Evolutionary conservation across 108 stramenopile genomes (phyloP).

Genomic region (Fragilariopsis cylindrus): DNA sequence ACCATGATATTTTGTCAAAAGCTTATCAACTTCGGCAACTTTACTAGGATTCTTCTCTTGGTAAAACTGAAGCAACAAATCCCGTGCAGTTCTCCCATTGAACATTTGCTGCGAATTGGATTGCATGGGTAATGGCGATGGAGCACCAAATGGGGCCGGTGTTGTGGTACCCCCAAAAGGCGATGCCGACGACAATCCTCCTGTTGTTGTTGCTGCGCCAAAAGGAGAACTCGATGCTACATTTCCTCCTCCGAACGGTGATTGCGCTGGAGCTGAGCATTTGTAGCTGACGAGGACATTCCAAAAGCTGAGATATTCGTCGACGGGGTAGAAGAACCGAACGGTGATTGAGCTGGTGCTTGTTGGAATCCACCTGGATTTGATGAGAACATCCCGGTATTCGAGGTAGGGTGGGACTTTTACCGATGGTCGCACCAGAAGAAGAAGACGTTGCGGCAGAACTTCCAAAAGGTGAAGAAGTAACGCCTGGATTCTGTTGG

Average conservation of each 20-base stretch:
- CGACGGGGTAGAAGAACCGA: background rate
- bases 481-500: constrained; percentile 8
- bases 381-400: background rate
- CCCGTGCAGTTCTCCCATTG: constrained; percentile 62
- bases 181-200: constrained; percentile 25
- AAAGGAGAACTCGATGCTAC: constrained; percentile 24
- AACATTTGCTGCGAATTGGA: constrained; percentile 17
- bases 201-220: constrained; percentile 15
- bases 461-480: constrained; percentile 34
- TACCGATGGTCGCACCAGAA: constrained; percentile 36
- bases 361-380: constrained; percentile 27
- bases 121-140: background rate
- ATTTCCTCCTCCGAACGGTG: constrained; percentile 1
- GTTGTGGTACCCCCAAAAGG: constrained; percentile 39
- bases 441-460: constrained; percentile 20
- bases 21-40: constrained; percentile 75
- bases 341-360: constrained; percentile 10
- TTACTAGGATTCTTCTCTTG: constrained; percentile 77
- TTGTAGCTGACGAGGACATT: background rate
- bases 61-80: constrained; percentile 72
- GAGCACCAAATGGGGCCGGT: constrained; percentile 12
- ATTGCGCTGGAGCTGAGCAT: constrained; percentile 19
- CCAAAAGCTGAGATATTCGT: constrained; percentile 36
- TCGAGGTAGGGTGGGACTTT: background rate
- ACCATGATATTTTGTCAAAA: constrained; percentile 78